Evolutionary conservation across 768 basidiomycete species (phyloP), one percentile per base, ranked within the genome.

Genomic region (Sutorius australiensis): DNA sequence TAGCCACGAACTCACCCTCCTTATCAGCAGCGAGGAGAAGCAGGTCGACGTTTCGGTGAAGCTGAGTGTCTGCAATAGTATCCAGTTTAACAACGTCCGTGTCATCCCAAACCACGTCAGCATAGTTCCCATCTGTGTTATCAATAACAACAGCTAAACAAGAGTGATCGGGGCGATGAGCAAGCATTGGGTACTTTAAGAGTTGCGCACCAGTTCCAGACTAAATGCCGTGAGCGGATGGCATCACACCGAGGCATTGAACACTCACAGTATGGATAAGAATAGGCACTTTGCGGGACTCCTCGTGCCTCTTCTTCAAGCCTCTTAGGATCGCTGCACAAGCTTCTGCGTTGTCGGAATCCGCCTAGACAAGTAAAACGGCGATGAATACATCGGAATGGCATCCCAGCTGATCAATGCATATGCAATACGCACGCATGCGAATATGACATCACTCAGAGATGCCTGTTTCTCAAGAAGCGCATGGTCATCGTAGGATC

Each of bases 241-340:
- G 6, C 5, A 32, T 6, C 11, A 17, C 14, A n/a, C 32, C 13
- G 7, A 34, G 30, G 38, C 3, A 10, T 10, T 0, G 17, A 24
- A 6, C 2, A 67, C 82, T 58, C 59, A 83, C 86, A 0, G 84
- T 85, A 60, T 89, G 82, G 16, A 89, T 84, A 10, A 82, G 71
- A 51, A 75, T 72, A 6, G 82, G 75, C 2, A 65, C 61, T 3
- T 62, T 69, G 3, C 79, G 77, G 1, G 76, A 77, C 19, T 56
- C 61, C 32, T 73, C 68, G 45, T 75, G 66, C 19, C 73, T 67
- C 57, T 72, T 76, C 69, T 78, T 81, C 62, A 81, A 53, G 1
- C 86, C 85, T 12, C 63, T 71, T 51, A 87, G 64, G 10, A 79
- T 76, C 1, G 80, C 78, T 36, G 73, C 58, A 0, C 72, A 73